Evolutionary conservation across 2,329 filamentous ascomycete species (phyloP).

Genomic region (Sporothrix schenckii): DNA sequence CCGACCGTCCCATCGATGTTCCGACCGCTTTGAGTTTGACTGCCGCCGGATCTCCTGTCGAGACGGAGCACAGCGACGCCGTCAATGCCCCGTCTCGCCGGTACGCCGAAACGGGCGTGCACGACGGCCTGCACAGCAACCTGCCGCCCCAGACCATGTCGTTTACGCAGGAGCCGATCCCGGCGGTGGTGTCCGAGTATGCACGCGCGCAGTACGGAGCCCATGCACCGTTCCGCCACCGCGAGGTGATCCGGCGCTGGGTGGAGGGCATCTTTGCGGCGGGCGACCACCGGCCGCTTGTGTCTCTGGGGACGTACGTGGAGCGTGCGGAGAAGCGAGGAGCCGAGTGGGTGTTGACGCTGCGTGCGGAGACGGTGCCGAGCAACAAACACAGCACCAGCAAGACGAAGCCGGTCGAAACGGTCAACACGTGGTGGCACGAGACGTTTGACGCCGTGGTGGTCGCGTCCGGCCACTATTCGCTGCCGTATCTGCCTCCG

Average conservation of each 20-base stretch:
- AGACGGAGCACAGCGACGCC: not conserved
- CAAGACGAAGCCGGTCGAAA: slow-evolving; percentile 34
- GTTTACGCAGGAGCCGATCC: slow-evolving; percentile 45
- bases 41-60: not conserved
- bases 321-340: slow-evolving; percentile 57
- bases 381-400: no score
- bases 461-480: slow-evolving; percentile 69
- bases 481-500: slow-evolving; percentile 56
- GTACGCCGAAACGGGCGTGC: slow-evolving; percentile 22
- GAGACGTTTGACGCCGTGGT: slow-evolving; percentile 67
- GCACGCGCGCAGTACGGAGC: slow-evolving; percentile 55
- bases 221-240: slow-evolving; percentile 64
- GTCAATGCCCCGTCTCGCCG: not conserved
- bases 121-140: slow-evolving; percentile 57
- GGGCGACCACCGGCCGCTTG: slow-evolving; percentile 35
- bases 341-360: slow-evolving; percentile 55
- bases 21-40: not conserved
- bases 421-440: slow-evolving; percentile 60
- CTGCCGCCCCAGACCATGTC: slow-evolving; percentile 62
- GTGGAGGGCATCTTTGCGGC: slow-evolving; percentile 53
- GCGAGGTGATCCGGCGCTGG: slow-evolving; percentile 59
- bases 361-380: slow-evolving; percentile 40
- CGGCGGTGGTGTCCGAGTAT: slow-evolving; percentile 29
- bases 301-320: slow-evolving; percentile 60
- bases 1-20: not conserved